Conservation (phyloP, 306 rosid species). For the Elaeagnus macrophylla region DNA sequence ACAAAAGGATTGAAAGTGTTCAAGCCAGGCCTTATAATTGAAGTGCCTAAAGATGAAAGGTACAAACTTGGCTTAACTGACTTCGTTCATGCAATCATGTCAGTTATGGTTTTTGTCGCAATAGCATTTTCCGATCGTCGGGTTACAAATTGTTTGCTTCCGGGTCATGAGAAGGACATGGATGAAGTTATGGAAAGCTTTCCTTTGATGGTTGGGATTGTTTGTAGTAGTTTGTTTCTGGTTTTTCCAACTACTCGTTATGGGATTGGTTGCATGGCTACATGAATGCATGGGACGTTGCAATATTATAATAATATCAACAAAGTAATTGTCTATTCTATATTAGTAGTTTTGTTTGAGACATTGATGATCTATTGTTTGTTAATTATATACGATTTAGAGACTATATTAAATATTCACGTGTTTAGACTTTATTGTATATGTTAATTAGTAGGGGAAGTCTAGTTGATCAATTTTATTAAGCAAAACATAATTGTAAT, state of each 20-base stretch:
- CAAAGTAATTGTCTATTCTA: no score
- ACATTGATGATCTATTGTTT: no score
- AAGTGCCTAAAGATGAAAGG: constrained; percentile 41
- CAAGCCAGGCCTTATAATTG: constrained; percentile 37
- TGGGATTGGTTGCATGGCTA: constrained; percentile 67
- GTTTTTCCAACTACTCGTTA: constrained; percentile 54
- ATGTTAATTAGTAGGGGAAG: no score
- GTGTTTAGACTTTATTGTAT: no score
- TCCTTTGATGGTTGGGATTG: constrained; percentile 57
- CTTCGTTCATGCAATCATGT: constrained; percentile 68
- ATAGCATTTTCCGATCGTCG: constrained; percentile 72
- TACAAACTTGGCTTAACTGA: constrained; percentile 35
- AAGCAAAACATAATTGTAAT: no score
- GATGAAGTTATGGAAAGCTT: constrained; percentile 72
- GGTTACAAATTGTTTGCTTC: constrained; percentile 55
- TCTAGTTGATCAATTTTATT: no score
- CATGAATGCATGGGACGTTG: constrained; percentile 15
- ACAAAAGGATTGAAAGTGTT: constrained; percentile 50
- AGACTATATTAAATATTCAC: no score
- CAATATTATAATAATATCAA: no score
- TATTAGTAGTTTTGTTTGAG: no score
- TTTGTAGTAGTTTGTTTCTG: constrained; percentile 62
- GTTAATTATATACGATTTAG: no score
- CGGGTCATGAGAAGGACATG: constrained; percentile 53
- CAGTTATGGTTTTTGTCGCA: constrained; percentile 60